phyloP scores from a whole-genome alignment of 805 yeast species.

The Metschnikowia picachoensis region DNA sequence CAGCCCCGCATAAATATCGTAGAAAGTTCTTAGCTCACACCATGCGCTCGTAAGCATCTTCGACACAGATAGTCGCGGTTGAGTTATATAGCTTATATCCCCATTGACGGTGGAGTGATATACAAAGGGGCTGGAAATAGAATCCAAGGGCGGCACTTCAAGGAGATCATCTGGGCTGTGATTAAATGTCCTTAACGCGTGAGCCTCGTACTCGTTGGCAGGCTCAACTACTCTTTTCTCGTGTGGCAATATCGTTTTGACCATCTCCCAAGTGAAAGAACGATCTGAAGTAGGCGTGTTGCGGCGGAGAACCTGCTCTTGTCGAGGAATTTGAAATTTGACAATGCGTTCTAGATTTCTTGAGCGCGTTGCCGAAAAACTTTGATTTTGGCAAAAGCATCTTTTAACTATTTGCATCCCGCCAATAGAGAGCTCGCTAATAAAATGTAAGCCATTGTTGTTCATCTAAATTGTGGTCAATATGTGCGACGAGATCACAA shows the following conservation, averaged over 20 bases:
- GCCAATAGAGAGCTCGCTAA: conserved; percentile 1
- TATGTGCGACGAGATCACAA: too few relatives aligned
- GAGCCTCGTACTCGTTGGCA: conserved; percentile 9
- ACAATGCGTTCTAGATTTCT: background rate
- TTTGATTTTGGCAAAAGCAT: background rate
- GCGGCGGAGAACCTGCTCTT: background rate
- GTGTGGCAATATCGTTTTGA: conserved; percentile 11
- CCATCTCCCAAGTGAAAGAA: conserved; percentile 14
- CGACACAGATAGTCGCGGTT: conserved; percentile 53
- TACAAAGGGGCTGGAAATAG: conserved; percentile 13
- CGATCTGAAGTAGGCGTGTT: conserved; percentile 6
- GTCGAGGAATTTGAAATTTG: conserved; percentile 5
- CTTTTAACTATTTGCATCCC: background rate
- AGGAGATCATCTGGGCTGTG: conserved; percentile 9
- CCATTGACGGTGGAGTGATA: conserved; percentile 10
- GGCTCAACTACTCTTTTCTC: conserved; percentile 7
- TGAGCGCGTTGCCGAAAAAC: background rate
- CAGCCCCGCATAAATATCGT: conserved; percentile 47
- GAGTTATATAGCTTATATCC: conserved; percentile 10
- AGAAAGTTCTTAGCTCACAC: conserved; percentile 64
- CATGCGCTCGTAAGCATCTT: conserved; percentile 54
- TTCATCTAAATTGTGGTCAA: background rate
- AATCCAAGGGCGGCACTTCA: conserved; percentile 3
- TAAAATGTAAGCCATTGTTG: background rate
- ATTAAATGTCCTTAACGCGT: conserved; percentile 10